Evolutionary conservation across 2,329 filamentous ascomycete genomes (phyloP).

Genomic region (Exophiala sp.): DNA sequence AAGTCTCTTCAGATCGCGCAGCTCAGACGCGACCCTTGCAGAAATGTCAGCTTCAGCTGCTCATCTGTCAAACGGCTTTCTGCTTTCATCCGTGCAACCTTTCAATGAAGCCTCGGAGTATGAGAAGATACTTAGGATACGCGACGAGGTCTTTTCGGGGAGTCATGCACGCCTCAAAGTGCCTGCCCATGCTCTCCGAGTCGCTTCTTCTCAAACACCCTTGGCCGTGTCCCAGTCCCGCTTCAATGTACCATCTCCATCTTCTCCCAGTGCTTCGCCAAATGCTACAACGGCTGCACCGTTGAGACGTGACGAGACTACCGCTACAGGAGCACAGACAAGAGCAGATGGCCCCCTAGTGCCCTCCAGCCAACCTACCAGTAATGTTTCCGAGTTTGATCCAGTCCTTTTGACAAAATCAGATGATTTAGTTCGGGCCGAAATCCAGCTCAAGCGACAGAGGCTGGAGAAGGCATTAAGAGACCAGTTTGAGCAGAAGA

Average conservation of each 20-base stretch:
- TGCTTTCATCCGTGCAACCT: slow-evolving; percentile 28
- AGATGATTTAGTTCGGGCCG: slow-evolving; percentile 73
- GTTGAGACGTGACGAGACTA: slow-evolving; percentile 18
- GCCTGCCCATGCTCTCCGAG: slow-evolving; percentile 48
- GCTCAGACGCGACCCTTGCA: slow-evolving; percentile 15
- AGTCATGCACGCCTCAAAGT: slow-evolving; percentile 54
- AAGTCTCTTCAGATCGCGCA: slow-evolving; percentile 11
- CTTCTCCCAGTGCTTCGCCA: slow-evolving; percentile 25
- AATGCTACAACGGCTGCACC: slow-evolving; percentile 26
- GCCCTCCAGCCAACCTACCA: slow-evolving; percentile 35
- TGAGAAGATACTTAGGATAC: slow-evolving; percentile 72
- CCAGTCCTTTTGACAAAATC: slow-evolving; percentile 82
- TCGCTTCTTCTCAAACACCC: slow-evolving; percentile 34
- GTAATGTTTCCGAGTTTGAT: slow-evolving; percentile 62
- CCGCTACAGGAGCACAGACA: slow-evolving; percentile 10
- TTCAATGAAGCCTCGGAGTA: slow-evolving; percentile 61
- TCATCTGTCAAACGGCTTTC: slow-evolving; percentile 29
- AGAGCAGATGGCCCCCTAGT: slow-evolving; percentile 22
- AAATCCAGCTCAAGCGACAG: slow-evolving; percentile 72
- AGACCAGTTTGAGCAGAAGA: slow-evolving; percentile 67
- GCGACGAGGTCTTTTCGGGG: slow-evolving; percentile 73
- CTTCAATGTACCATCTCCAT: slow-evolving; percentile 21
- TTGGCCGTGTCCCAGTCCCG: slow-evolving; percentile 30
- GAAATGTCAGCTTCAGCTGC: slow-evolving; percentile 25
- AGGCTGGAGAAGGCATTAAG: slow-evolving; percentile 70